These are phyloP conservation scores for Cercophora scortea DNA, from an alignment of 495 filamentous ascomycete genomes.

Conservation along the genomic window DNA sequence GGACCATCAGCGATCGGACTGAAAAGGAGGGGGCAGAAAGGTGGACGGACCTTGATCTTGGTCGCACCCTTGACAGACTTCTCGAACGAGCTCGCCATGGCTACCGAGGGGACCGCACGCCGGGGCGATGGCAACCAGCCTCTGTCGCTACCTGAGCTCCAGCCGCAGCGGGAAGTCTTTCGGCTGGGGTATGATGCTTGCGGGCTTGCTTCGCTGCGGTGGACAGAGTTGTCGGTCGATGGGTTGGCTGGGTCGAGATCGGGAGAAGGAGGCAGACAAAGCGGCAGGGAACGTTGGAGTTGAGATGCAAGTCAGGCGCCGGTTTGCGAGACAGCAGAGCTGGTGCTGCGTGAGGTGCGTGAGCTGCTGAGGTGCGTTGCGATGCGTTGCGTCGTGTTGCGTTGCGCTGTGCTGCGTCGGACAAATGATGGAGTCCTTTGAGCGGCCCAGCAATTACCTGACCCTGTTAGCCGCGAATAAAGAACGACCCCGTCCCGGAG, in stretches of 20 bases:
- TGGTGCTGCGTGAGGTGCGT: background rate
- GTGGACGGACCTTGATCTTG: conserved; percentile 72
- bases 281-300: background rate
- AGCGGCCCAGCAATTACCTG: conserved; percentile 3
- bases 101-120: conserved; percentile 8
- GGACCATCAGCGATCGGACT: background rate
- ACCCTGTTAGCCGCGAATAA: background rate
- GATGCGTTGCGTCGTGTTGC: background rate
- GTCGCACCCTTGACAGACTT: conserved; percentile 91
- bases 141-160: background rate
- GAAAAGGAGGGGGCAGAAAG: background rate
- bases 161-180: background rate
- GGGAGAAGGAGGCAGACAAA: background rate
- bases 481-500: background rate
- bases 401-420: conserved; percentile 5
- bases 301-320: background rate
- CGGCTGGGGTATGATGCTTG: background rate
- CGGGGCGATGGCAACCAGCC: background rate
- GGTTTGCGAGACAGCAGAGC: background rate
- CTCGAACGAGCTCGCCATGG: conserved; percentile 77
- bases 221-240: background rate
- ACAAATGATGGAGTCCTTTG: conserved; percentile 6
- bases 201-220: background rate
- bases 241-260: background rate
- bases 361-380: background rate